Conservation (phyloP, 2,329 filamentous ascomycete species). For the Pezizomycotina sp. region DNA sequence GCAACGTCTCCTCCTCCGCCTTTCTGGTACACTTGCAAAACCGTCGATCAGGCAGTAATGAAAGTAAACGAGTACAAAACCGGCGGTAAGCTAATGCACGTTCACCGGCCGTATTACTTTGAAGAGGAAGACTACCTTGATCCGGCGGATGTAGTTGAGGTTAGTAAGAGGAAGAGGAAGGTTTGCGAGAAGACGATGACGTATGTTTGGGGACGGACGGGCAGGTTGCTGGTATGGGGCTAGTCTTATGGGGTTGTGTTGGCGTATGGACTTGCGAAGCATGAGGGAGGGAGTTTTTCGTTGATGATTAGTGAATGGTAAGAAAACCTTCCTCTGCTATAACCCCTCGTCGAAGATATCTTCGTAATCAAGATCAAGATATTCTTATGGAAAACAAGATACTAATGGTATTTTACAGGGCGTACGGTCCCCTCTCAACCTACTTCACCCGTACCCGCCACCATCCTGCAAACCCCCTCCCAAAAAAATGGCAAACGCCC, state of each 20-base stretch:
- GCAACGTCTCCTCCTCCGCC: no score
- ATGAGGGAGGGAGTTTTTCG: conserved; percentile 15
- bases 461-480: conserved; percentile 7
- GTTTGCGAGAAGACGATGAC: conserved; percentile 15
- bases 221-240: conserved; percentile 9
- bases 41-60: no score
- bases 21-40: no score
- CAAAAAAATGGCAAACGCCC: conserved; percentile 11
- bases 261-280: conserved; percentile 14
- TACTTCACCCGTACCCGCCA: conserved; percentile 15
- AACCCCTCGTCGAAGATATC: neutral
- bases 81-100: no score
- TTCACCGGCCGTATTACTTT: no score
- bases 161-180: neutral
- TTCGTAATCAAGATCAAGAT: neutral
- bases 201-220: conserved; percentile 18
- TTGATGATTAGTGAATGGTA: no score
- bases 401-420: conserved; percentile 2
- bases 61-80: no score
- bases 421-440: conserved; percentile 12
- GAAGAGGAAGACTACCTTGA: no score
- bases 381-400: neutral
- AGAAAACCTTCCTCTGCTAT: neutral
- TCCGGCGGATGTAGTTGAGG: no score
- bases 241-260: conserved; percentile 17